Conservation (phyloP, 495 filamentous ascomycete genomes). For the Baudoinia panamericana region DNA sequence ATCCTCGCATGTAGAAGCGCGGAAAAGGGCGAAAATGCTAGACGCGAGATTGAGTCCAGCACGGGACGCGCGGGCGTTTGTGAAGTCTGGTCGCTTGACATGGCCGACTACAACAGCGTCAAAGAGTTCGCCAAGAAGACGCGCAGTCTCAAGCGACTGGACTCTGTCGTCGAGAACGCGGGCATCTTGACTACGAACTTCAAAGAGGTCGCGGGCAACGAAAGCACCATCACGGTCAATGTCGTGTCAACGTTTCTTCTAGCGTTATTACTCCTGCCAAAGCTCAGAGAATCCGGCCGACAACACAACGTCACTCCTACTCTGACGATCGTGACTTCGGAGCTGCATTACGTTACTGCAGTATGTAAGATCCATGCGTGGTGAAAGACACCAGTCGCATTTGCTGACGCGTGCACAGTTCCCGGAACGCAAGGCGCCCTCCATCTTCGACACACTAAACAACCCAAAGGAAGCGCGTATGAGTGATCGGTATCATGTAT, state of each 20-base stretch:
- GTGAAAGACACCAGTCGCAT: too few species aligned
- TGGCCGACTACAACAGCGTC: constrained; percentile 39
- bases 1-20: constrained; percentile 28
- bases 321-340: constrained; percentile 25
- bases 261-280: constrained; percentile 31
- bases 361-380: constrained; percentile 4
- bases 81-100: constrained; percentile 43
- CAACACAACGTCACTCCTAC: constrained; percentile 22
- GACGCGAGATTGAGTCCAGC: constrained; percentile 34
- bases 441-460: constrained; percentile 23
- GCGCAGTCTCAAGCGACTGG: constrained; percentile 29
- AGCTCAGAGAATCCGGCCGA: constrained; percentile 23
- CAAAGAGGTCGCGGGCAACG: constrained; percentile 34
- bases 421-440: constrained; percentile 17
- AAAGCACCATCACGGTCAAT: constrained; percentile 35
- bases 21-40: constrained; percentile 36
- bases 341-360: constrained; percentile 21
- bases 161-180: constrained; percentile 38
- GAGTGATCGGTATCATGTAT: constrained; percentile 25
- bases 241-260: constrained; percentile 40
- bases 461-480: constrained; percentile 21
- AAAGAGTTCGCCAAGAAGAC: constrained; percentile 34
- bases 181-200: constrained; percentile 23
- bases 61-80: constrained; percentile 33
- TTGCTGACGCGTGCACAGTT: constrained; percentile 15